Evolutionary conservation across 2,329 filamentous ascomycete species (phyloP).

Genomic region (Exophiala viscosa): DNA sequence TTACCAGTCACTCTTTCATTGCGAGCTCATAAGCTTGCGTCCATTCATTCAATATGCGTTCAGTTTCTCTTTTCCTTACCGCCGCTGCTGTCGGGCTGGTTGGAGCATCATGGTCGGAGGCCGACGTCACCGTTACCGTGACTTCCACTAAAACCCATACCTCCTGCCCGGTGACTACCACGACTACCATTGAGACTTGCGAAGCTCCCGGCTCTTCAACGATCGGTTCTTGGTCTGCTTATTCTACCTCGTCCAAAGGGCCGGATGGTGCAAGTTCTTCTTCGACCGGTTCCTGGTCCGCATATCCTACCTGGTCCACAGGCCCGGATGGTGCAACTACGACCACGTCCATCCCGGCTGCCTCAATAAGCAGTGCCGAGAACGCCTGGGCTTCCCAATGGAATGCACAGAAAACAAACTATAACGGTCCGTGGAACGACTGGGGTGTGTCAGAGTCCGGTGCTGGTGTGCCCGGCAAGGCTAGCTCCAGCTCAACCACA

Average conservation of each 20-base stretch:
- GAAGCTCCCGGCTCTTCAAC: neutral
- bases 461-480: neutral
- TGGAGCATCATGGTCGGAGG: slow-evolving; percentile 1
- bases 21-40: slow-evolving; percentile 22
- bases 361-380: slow-evolving; percentile 4
- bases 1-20: slow-evolving; percentile 22
- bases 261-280: neutral
- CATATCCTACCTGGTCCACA: neutral
- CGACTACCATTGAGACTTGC: slow-evolving; percentile 7
- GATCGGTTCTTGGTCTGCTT: neutral
- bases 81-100: slow-evolving; percentile 17
- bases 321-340: slow-evolving; percentile 1
- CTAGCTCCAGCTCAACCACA: neutral
- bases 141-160: slow-evolving; percentile 18
- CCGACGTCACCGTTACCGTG: slow-evolving; percentile 19
- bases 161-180: slow-evolving; percentile 14
- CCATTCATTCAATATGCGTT: slow-evolving; percentile 24
- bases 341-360: slow-evolving; percentile 1
- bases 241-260: neutral
- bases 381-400: slow-evolving; percentile 16
- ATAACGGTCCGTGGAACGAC: slow-evolving; percentile 16
- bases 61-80: slow-evolving; percentile 19
- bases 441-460: slow-evolving; percentile 7
- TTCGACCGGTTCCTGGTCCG: no score
- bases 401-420: slow-evolving; percentile 18